Percentiles rank a stretch among this genome's conserved stretches.
These are phyloP conservation scores for Lepidium campestre DNA, from an alignment of 441 rosid species.

Conservation along the genomic window DNA sequence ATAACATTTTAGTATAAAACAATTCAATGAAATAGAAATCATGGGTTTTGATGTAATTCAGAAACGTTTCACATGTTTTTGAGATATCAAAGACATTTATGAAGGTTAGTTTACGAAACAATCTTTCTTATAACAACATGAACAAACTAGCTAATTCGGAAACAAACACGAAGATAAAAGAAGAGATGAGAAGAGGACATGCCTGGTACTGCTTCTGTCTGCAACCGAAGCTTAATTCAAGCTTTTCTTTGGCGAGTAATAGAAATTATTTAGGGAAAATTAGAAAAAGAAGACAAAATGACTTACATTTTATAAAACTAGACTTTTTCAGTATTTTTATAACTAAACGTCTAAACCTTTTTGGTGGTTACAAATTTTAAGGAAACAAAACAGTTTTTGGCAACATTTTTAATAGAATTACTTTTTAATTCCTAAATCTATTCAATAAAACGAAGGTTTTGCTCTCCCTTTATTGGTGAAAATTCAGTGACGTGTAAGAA, in stretches of 20 bases:
- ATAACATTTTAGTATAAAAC: neutral
- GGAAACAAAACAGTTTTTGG: too few species aligned
- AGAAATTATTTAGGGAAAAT: neutral
- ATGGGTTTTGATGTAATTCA: neutral
- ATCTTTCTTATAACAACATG: neutral
- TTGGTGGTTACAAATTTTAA: too few species aligned
- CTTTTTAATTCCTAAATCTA: too few species aligned
- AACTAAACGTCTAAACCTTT: too few species aligned
- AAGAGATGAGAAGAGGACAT: constrained; percentile 15
- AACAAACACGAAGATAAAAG: neutral
- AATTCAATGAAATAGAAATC: neutral
- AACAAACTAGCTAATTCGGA: constrained; percentile 2
- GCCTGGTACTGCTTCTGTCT: constrained; percentile 18
- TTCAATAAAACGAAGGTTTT: too few species aligned
- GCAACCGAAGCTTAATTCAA: neutral
- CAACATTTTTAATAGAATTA: too few species aligned
- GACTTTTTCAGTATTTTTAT: too few species aligned
- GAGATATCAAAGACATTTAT: neutral
- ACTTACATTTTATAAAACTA: too few species aligned
- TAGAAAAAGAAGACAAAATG: too few species aligned
- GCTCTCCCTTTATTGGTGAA: too few species aligned
- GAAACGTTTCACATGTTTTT: neutral
- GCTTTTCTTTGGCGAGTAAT: neutral
- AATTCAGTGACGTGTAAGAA: too few species aligned
- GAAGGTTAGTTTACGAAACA: neutral